Percentiles rank a stretch among this genome's conserved stretches.
Conservation (phyloP, 768 basidiomycete genomes). For the Hemileccinum impolitum region DNA sequence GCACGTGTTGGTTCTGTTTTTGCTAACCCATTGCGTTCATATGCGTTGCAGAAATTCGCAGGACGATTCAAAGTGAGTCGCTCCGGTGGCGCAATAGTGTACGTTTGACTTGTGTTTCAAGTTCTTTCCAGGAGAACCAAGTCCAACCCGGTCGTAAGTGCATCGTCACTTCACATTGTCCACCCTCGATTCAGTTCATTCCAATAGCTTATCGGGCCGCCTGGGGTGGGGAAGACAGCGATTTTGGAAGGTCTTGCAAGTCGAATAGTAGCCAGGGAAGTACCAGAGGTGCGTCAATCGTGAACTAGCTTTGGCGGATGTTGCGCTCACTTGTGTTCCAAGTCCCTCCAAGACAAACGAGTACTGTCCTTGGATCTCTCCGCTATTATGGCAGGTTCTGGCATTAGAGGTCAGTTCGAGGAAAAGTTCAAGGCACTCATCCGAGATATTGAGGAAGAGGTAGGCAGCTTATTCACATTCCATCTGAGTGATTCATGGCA, state of each 20-base stretch:
- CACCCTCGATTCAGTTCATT: neutral
- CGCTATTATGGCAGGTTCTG: conserved; percentile 83
- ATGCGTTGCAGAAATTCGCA: conserved; percentile 61
- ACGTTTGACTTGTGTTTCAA: conserved; percentile 20
- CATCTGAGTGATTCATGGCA: conserved; percentile 16
- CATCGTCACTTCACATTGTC: conserved; percentile 1
- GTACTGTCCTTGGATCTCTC: conserved; percentile 84
- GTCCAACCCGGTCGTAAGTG: conserved; percentile 80
- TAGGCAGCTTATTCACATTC: conserved; percentile 31
- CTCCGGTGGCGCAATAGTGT: neutral
- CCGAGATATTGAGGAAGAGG: conserved; percentile 87
- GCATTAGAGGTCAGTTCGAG: conserved; percentile 89
- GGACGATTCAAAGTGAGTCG: conserved; percentile 83
- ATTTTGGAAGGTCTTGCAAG: conserved; percentile 88
- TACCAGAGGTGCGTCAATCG: conserved; percentile 66
- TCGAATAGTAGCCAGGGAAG: conserved; percentile 83
- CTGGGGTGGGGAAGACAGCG: conserved; percentile 92
- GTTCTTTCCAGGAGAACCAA: conserved; percentile 88
- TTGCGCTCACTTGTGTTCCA: neutral
- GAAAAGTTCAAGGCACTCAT: conserved; percentile 90
- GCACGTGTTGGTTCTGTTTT: conserved; percentile 29
- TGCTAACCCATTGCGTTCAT: neutral
- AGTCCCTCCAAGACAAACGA: conserved; percentile 87
- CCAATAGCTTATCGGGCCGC: conserved; percentile 70
- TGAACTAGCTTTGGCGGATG: neutral